Base-by-base conservation (phyloP, 1,284 basidiomycete genomes). In the Austropuccinia psidii region DNA sequence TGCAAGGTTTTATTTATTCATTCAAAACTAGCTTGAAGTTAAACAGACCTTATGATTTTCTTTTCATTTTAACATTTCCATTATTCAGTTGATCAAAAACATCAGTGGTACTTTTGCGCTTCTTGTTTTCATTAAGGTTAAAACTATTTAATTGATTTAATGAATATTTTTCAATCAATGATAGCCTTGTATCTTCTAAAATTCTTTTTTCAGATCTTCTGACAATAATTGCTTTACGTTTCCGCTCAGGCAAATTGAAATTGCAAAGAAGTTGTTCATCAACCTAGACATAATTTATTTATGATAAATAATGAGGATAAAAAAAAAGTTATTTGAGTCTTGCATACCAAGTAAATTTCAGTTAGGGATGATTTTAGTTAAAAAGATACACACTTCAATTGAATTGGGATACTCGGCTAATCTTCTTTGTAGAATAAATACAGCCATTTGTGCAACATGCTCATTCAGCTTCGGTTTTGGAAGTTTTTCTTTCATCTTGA, bases 131-230 rank as follows among this genome's bases (percentile, higher is more conserved):
- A n/a, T n/a, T n/a, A n/a, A n/a, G n/a, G n/a, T n/a, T n/a, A n/a
- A n/a, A n/a, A n/a, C n/a, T n/a, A n/a, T n/a, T n/a, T n/a, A n/a
- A n/a, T n/a, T n/a, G n/a, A n/a, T n/a, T n/a, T n/a, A n/a, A n/a
- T n/a, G n/a, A n/a, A n/a, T n/a, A n/a, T n/a, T n/a, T n/a, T n/a
- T n/a, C n/a, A n/a, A n/a, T n/a, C n/a, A n/a, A n/a, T n/a, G n/a
- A n/a, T n/a, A n/a, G n/a, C n/a, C n/a, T n/a, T n/a, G n/a, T n/a
- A n/a, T n/a, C n/a, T 3, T 73, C 79, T 57, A 93, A 77, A 24
- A 93, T 87, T 31, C 85, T 82, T 82, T 93, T 92, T 81, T 94
- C 91, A 5, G 90, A 90, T 31, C 90, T 78, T 45, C 91, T 85
- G 4, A 93, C 90, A 49, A 90, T 82, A 8, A 89, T 77, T 0